A percentile compares a stretch with the other conserved stretches of the same genome.
Evolutionary conservation across 2,329 filamentous ascomycete species (phyloP).

Genomic region (Aspergillus costaricaensis): DNA sequence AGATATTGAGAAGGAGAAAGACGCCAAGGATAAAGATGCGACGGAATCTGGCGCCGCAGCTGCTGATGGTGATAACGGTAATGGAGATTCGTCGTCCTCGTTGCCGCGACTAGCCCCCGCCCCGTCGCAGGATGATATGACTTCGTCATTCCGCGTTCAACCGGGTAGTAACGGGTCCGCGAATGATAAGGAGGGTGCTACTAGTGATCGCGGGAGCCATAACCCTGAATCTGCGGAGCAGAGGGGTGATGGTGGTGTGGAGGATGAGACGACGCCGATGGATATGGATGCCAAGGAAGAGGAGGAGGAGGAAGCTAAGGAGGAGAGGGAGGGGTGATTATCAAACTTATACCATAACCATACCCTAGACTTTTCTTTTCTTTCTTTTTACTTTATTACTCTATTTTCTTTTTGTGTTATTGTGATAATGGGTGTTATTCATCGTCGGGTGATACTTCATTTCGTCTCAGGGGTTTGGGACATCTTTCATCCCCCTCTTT

Average conservation of each 20-base stretch:
- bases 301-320: conserved; percentile 21
- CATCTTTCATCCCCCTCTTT: background rate
- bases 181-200: conserved; percentile 4
- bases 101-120: conserved; percentile 40
- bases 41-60: background rate
- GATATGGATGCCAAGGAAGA: conserved; percentile 40
- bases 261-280: conserved; percentile 36
- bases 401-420: background rate
- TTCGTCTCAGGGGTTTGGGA: no score
- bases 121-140: conserved; percentile 40
- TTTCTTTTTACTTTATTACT: conserved; percentile 11
- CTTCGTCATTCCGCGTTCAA: conserved; percentile 41
- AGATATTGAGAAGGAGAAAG: background rate
- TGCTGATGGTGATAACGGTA: background rate
- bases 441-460: background rate
- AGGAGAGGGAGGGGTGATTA: conserved; percentile 28
- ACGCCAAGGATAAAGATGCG: background rate
- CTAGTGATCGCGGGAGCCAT: conserved; percentile 23
- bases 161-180: conserved; percentile 30
- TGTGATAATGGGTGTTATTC: background rate
- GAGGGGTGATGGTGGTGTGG: conserved; percentile 19
- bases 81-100: conserved; percentile 17
- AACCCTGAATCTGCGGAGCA: conserved; percentile 20
- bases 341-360: background rate
- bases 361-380: background rate